Percentiles rank a stretch among this genome's conserved stretches.
These are phyloP conservation scores for Paraconiothyrium sp. DNA, from an alignment of 2,329 filamentous ascomycete species.

Conservation along the genomic window DNA sequence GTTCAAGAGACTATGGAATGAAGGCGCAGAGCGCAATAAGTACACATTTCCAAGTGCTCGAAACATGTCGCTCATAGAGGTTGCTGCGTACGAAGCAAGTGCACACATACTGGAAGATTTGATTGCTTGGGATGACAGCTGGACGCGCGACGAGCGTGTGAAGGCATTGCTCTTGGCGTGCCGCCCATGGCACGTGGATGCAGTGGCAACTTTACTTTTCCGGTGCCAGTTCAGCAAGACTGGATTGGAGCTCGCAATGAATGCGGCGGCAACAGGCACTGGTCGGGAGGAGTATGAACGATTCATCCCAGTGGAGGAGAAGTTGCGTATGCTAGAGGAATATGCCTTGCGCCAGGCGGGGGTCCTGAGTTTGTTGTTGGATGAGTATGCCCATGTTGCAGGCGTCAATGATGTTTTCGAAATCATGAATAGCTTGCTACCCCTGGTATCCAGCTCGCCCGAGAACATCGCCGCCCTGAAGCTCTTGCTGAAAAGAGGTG, in stretches of 20 bases:
- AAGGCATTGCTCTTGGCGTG: not conserved
- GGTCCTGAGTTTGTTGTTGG: not conserved
- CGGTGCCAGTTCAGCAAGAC: not conserved
- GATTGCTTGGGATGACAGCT: constrained; percentile 1
- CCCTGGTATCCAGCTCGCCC: not conserved
- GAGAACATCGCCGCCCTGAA: not conserved
- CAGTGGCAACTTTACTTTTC: not conserved
- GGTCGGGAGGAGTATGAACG: not conserved
- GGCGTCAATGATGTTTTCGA: not conserved
- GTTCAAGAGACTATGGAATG: constrained; percentile 1
- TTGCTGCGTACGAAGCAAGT: not conserved
- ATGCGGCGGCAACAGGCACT: not conserved
- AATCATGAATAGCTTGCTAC: not conserved
- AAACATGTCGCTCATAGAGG: not conserved
- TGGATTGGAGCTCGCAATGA: not conserved
- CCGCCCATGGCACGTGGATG: not conserved
- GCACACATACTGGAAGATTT: not conserved
- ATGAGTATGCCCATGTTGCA: not conserved
- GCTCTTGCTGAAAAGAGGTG: not conserved
- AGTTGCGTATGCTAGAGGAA: not conserved
- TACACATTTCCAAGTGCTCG: not conserved
- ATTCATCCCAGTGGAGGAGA: not conserved
- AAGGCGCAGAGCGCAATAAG: constrained; percentile 4
- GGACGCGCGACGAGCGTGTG: not conserved
- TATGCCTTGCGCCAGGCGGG: not conserved